Conservation (phyloP, 192 early-diverging fungal genomes). For the Backusella luteola region DNA sequence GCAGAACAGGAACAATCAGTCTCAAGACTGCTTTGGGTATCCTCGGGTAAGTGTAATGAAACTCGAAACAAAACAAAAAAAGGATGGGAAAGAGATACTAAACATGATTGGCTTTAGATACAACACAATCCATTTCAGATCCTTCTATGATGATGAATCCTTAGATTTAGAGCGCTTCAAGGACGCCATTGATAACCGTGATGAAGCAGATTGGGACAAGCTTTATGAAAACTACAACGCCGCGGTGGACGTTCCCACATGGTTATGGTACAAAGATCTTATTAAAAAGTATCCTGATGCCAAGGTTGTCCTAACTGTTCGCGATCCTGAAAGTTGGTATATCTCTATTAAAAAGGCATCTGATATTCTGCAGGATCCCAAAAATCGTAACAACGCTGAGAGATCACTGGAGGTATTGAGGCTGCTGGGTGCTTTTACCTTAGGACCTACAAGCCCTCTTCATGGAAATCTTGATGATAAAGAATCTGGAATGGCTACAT, state of each 20-base stretch:
- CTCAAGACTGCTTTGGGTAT: neutral
- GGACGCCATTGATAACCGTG: neutral
- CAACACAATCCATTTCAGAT: neutral
- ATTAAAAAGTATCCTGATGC: constrained; percentile 28
- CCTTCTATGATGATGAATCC: neutral
- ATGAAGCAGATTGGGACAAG: constrained; percentile 8
- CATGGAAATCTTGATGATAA: neutral
- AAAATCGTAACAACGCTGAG: neutral
- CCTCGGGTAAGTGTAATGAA: neutral
- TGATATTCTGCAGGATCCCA: neutral
- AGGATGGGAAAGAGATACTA: neutral
- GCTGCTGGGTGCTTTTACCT: neutral
- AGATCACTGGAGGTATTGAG: neutral
- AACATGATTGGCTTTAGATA: neutral
- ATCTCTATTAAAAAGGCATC: neutral
- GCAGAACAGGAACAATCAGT: neutral
- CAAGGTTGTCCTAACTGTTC: constrained; percentile 26
- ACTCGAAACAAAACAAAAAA: neutral
- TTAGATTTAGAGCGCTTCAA: neutral
- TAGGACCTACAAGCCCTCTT: neutral
- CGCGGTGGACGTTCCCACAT: constrained; percentile 15
- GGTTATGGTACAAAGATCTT: constrained; percentile 23
- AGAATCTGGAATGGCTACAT: neutral
- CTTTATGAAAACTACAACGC: constrained; percentile 6
- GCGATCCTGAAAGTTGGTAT: constrained; percentile 26